Evolutionary conservation across 2,329 filamentous ascomycete genomes (phyloP), one percentile per base, ranked within the genome.

Genomic region (Fusarium sp.): DNA sequence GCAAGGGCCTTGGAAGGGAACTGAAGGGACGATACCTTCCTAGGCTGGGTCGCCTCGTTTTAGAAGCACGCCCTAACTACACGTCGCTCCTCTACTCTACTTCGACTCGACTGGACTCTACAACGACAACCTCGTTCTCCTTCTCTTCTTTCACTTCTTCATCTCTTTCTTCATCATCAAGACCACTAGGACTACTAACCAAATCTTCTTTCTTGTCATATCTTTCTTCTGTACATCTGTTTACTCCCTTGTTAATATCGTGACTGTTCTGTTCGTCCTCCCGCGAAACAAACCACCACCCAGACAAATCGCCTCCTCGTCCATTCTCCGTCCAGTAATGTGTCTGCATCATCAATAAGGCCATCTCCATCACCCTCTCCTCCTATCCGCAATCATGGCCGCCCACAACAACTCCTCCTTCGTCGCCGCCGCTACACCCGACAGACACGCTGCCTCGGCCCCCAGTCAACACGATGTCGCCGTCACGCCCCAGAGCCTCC

Each of bases 21-120:
- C 60, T 69, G 69, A 70, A 74, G 63, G 71, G 71, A 74, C 69
- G 71, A 72, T 73, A 60, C 57, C 34, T 58, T 53, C 59, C 56
- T 61, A 59, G 71, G 67, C 65, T 65, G 62, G 61, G 71, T 57
- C 72, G 72, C 72, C 70, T 74, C 71, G 70, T 74, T 75, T 72
- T 75, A 71, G 72, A 67, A 75, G 68, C 67, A 69, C 70, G 54
- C 72, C 53, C 53, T 57, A 57, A 57, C 53, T 73, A 72, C 70
- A 69, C 71, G 72, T 74, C 69, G 69, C 71, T 73, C 66, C 71
- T 70, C 70, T 70, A 71, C 72, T 44, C 41, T 42, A 18, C 41
- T 42, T 52, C 48, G 13, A 52, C 48, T 52, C 18, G 34, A 52
- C 37, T 53, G 18, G 59, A 47, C 30, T 32, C 58, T 32, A 64